These are phyloP conservation scores for Leptographium galeiforme DNA, from an alignment of 2,329 filamentous ascomycete species.

Conservation along the genomic window DNA sequence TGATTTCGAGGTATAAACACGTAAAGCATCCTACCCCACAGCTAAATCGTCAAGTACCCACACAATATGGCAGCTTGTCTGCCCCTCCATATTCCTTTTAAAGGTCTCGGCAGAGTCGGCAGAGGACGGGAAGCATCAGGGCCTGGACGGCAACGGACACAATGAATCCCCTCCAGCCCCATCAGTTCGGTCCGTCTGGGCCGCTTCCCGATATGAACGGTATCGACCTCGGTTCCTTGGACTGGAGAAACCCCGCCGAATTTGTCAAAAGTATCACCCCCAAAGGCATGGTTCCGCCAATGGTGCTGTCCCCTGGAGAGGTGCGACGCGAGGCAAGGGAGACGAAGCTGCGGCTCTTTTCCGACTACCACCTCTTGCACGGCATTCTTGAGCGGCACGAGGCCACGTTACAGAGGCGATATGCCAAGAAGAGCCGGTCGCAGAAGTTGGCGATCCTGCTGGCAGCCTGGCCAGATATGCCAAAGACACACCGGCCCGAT, in stretches of 20 bases:
- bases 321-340: background rate
- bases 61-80: no score
- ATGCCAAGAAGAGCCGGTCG: constrained; percentile 35
- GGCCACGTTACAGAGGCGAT: constrained; percentile 35
- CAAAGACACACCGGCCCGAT: constrained; percentile 36
- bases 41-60: no score
- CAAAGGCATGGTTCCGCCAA: background rate
- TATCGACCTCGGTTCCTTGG: background rate
- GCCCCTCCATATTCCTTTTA: no score
- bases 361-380: constrained; percentile 20
- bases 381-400: constrained; percentile 37
- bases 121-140: no score
- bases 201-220: background rate
- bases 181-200: background rate
- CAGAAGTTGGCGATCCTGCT: constrained; percentile 33
- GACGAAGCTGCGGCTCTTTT: background rate
- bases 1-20: no score
- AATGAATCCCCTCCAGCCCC: background rate
- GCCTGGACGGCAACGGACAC: background rate
- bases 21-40: no score
- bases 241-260: background rate
- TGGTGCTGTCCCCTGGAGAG: background rate
- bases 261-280: background rate
- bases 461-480: constrained; percentile 35
- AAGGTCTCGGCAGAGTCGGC: no score